Percentiles rank a stretch among this genome's conserved stretches.
Evolutionary conservation across 805 yeast species (phyloP).

Genomic region (Candida sonorensis): DNA sequence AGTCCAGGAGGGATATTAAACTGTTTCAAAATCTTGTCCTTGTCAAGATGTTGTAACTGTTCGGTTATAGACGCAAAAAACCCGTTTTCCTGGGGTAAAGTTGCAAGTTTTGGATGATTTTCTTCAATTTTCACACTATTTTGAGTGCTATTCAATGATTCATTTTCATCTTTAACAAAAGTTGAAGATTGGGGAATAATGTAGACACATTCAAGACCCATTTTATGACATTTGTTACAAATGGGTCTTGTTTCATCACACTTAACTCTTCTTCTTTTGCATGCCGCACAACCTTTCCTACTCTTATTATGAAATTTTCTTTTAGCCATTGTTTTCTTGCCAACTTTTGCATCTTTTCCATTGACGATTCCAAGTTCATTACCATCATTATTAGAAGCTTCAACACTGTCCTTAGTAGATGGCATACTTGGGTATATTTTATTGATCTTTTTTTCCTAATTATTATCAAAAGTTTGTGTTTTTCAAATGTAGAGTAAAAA

Average conservation of each 20-base stretch:
- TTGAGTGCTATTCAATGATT: too few species aligned
- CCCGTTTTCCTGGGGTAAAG: too few species aligned
- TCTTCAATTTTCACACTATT: too few species aligned
- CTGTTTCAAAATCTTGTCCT: slow-evolving; percentile 1
- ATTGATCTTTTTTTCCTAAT: background rate
- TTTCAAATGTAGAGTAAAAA: too few species aligned
- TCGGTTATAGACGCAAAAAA: too few species aligned
- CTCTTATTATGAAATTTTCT: slow-evolving; percentile 87
- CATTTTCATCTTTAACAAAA: too few species aligned
- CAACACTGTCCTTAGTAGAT: too few species aligned
- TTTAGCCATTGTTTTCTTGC: slow-evolving; percentile 51
- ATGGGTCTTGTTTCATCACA: slow-evolving; percentile 84
- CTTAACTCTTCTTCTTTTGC: slow-evolving; percentile 84
- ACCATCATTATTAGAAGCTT: background rate
- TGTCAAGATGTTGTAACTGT: slow-evolving; percentile 16
- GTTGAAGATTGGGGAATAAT: too few species aligned
- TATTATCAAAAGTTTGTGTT: too few species aligned
- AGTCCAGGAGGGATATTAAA: background rate
- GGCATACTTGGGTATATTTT: too few species aligned
- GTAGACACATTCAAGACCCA: slow-evolving; percentile 75
- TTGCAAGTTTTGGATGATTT: too few species aligned
- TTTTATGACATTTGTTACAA: slow-evolving; percentile 72
- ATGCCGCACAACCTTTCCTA: slow-evolving; percentile 81
- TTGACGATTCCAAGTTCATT: background rate
- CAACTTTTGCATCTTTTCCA: slow-evolving; percentile 16